Evolutionary conservation across 2,329 filamentous ascomycete species (phyloP), one percentile per base, ranked within the genome.

Genomic region (Xylaria sp.): DNA sequence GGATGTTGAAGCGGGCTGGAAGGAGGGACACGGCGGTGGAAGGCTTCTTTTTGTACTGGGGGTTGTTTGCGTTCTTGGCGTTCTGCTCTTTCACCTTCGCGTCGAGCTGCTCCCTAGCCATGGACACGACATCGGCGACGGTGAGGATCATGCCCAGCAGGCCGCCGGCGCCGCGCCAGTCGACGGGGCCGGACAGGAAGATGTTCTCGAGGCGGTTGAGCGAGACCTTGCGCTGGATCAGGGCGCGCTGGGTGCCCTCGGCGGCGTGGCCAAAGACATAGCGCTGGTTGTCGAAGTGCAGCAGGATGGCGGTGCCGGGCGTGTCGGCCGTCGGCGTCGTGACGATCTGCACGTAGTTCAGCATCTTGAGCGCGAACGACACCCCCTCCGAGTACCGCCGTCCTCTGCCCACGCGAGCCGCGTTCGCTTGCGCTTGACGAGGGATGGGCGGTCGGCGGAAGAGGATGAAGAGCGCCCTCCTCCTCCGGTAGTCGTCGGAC

Each of bases 281-380:
- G 66, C 93, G 88, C 75, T 91, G 91, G 76, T 90, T 88, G 75
- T 95, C 92, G 77, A 94, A 94, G 78, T 95, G 90, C 7, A 99
- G 84, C 46, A 94, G 79, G 39, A 98, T 80, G 59, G 89, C 88
- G 1, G 93, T 93, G 63, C 95, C 95, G 0, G 91, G 88, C 23
- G 94, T 97, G 81, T 99, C 96, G 68, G 91, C 91, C 73, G 95
- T 96, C 15, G 95, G 95, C 68, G 92, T 92, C 20, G 91, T 92
- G 70, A 95, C 80, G 75, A 98, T 82, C 79, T 97, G 91, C 66
- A 94, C 85, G 75, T 85, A 89, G 78, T 87, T 91, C 74, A 90
- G 86, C 94, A 97, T 97, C 71, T 73, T 79, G 65, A 4, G 10
- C 10, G n/a, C 44, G 28, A 68, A 48, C 25, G 18, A 1, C 10